Base-by-base conservation (phyloP, 1,139 yeast species). In the Magnusiomyces starmeri region DNA sequence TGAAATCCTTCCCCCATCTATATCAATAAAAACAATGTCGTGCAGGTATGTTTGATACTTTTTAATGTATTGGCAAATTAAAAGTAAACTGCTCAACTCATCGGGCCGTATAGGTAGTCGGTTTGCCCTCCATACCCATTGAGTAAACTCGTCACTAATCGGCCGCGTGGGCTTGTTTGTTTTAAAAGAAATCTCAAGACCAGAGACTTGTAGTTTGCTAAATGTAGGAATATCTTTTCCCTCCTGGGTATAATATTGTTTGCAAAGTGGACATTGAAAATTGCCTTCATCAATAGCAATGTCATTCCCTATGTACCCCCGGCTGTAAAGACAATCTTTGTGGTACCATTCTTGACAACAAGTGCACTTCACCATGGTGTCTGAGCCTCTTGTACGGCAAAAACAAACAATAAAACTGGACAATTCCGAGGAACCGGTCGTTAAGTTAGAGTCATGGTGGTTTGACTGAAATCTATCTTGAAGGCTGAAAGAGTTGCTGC, bases 331-430 rank as follows among this genome's bases (percentile, higher is more conserved):
- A 67, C 96, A 88, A 35, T 71, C 72, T 49, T 78, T 77, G 64
- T 87, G 95, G 64, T 80, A 87, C 94, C 94, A 85, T 62, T 86
- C 95, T 50, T 78, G 76, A 65, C 96, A 87, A 27, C 66, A 66
- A 57, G 84, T 94, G 68, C 96, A 88, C 59, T 82, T 87, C 48
- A 85, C 78, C 95, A 87, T 85, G 44, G 8, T n/a, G 8, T 69
- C 62, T 53, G 74, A 75, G 61, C 85, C 95, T 22, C 72, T 70
- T 53, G 75, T 78, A 43, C 95, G 76, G 66, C 96, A 87, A 49
- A 83, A 68, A 64, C 96, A 86, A 21, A 62, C 59, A 9, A 56
- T 51, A 48, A 63, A 65, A n/a, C 60, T 57, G 12, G 45, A n/a
- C 2, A 47, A 49, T 7, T 47, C 51, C 4, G 49, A 48, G 20